Percentiles rank a stretch among this genome's conserved stretches.
phyloP scores from a whole-genome alignment of 106 monocot species.

The Vanilla planifolia region DNA sequence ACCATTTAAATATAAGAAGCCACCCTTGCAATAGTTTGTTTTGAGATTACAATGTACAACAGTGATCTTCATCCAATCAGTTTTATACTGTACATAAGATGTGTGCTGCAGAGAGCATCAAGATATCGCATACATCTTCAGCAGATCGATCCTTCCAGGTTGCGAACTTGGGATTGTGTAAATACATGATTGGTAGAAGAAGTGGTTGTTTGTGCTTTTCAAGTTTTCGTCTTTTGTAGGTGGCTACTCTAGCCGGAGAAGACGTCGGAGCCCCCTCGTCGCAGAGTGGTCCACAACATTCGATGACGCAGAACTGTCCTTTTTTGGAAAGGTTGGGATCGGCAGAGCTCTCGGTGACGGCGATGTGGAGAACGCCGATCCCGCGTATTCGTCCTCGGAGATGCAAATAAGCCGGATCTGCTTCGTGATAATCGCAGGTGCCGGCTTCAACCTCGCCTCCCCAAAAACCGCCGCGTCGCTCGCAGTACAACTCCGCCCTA shows the following conservation, averaged over 20 bases:
- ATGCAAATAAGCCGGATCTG: background rate
- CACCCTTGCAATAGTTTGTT: no score
- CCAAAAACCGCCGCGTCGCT: background rate
- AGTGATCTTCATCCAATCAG: no score
- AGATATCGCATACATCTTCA: no score
- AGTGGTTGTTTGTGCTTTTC: no score
- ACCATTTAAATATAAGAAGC: no score
- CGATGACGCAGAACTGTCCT: background rate
- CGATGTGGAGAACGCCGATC: conserved; percentile 15
- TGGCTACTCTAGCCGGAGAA: conserved; percentile 7
- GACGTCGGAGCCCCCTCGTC: conserved; percentile 6
- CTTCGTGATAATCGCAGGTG: background rate
- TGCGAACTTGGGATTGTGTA: no score
- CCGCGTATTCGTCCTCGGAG: conserved; percentile 7
- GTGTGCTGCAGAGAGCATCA: no score
- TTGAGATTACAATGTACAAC: no score
- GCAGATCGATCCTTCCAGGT: no score
- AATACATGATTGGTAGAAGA: no score
- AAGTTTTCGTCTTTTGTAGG: no score
- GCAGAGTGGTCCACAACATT: background rate
- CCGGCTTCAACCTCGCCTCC: background rate
- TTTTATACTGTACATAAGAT: no score
- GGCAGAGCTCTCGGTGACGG: conserved; percentile 13
- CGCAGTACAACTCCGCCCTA: background rate
- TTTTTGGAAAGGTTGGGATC: conserved; percentile 4